Base-by-base conservation (phyloP, 768 basidiomycete genomes). In the Boletus rubroflammeus region DNA sequence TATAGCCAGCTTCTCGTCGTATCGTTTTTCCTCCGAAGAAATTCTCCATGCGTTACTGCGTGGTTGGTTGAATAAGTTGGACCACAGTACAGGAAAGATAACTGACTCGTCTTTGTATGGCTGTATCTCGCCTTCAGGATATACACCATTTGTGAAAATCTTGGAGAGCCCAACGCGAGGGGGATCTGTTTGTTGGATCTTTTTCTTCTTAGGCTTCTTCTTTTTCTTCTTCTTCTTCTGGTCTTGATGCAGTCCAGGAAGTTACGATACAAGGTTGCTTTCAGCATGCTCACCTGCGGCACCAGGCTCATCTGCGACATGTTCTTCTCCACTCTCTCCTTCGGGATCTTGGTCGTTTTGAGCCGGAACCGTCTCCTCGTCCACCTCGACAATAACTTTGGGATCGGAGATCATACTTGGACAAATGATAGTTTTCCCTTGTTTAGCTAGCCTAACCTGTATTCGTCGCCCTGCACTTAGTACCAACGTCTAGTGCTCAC, bases 151-250 rank as follows among this genome's bases (percentile, higher is more conserved):
- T 10, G 87, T 81, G 76, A 89, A 98, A 51, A 98, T 80, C 70
- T 92, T 94, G 61, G 88, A 88, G 57, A 99, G 71, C 9, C 90
- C 93, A 21, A 96, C 76, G 26, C 91, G 81, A 31, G 97, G 97
- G 19, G 97, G 97, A 34, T 96, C 93, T n/a, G 81, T 82, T 74
- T 98, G 95, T 63, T 83, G 81, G 10, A 68, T 56, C 73, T 83
- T 88, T 74, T 90, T 94, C 77, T 88, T 86, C 74, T 93, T 93
- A 54, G 88, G 75, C 70, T 93, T 95, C 73, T 92, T 96, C 74
- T 94, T 93, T 69, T 95, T 98, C 77, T 96, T 96, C 73, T 93
- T 94, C 69, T 84, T 88, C 68, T 88, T 89, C 50, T 84, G 84
- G 21, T 78, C 84, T 77, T 61, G 34, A 5, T 26, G 31, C 46